A percentile compares a stretch with the other conserved stretches of the same genome.
Conservation (phyloP, 1,284 basidiomycete species). For the Malassezia arunalokei region DNA sequence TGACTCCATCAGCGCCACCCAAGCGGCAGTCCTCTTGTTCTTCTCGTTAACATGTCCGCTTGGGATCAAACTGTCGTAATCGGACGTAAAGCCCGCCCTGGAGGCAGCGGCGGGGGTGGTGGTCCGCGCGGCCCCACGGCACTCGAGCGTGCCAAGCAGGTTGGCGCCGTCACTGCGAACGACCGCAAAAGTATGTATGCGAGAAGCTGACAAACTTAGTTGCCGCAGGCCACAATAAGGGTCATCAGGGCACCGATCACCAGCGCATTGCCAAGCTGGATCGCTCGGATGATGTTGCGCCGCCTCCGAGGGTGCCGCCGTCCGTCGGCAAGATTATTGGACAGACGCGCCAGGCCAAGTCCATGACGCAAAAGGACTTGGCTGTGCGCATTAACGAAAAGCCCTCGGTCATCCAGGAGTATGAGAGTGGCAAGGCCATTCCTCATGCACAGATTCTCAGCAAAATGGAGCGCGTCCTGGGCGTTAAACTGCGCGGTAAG, state of each 20-base stretch:
- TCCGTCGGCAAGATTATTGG: slow-evolving; percentile 78
- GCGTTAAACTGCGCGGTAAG: slow-evolving; percentile 78
- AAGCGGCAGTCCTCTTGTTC: neutral
- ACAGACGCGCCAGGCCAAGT: slow-evolving; percentile 63
- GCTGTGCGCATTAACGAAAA: slow-evolving; percentile 87
- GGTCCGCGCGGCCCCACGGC: slow-evolving; percentile 50
- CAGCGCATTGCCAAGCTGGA: slow-evolving; percentile 42
- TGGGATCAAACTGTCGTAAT: slow-evolving; percentile 54
- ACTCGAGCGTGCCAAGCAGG: slow-evolving; percentile 46
- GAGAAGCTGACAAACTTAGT: slow-evolving; percentile 4
- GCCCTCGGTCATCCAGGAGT: slow-evolving; percentile 72
- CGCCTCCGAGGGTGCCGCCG: slow-evolving; percentile 70
- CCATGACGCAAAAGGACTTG: slow-evolving; percentile 81
- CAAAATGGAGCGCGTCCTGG: slow-evolving; percentile 80
- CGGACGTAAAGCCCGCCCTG: slow-evolving; percentile 56
- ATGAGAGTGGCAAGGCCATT: slow-evolving; percentile 69
- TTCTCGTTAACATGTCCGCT: slow-evolving; percentile 9
- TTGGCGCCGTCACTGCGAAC: slow-evolving; percentile 49
- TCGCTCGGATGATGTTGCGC: slow-evolving; percentile 72
- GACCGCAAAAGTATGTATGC: slow-evolving; percentile 47
- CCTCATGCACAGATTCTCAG: slow-evolving; percentile 78
- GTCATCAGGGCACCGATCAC: slow-evolving; percentile 37
- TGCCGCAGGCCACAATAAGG: slow-evolving; percentile 38
- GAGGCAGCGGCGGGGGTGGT: slow-evolving; percentile 54
- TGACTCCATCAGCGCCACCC: neutral